A percentile compares a stretch with the other conserved stretches of the same genome.
phyloP scores from a whole-genome alignment of 305 asterid genomes.

The Fraxinus sp. region DNA sequence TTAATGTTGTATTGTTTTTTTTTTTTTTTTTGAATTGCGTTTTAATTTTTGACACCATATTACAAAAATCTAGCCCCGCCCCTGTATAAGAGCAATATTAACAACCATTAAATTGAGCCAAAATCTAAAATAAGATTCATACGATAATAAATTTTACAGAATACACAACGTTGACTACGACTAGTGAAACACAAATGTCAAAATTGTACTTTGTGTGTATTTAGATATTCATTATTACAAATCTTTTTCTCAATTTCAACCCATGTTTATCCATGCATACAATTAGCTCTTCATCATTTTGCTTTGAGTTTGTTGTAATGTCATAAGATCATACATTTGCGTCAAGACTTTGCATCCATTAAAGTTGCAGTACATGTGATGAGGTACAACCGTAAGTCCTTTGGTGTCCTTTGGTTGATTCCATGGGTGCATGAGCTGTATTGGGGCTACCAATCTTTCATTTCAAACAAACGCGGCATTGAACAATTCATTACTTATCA shows the following conservation, averaged over 20 bases:
- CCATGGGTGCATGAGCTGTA: background rate
- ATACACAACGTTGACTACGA: no score
- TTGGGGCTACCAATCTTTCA: background rate
- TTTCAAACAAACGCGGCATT: background rate
- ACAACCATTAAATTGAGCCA: no score
- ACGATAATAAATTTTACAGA: no score
- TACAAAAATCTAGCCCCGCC: no score
- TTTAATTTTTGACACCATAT: no score
- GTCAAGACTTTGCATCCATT: background rate
- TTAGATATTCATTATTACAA: no score
- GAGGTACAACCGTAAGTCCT: background rate
- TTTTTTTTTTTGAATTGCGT: no score
- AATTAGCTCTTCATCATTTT: background rate
- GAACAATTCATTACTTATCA: background rate
- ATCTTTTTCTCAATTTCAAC: no score
- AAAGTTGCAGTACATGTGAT: background rate
- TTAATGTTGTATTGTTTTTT: no score
- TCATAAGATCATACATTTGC: background rate
- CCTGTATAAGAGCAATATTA: no score
- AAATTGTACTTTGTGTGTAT: background rate
- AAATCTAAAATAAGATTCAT: no score
- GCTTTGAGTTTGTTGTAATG: background rate
- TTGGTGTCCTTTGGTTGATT: background rate
- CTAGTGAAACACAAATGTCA: background rate
- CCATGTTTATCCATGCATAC: no score